Evolutionary conservation across 2,329 filamentous ascomycete genomes (phyloP).

Genomic region (Sphaerulina vaccinii): DNA sequence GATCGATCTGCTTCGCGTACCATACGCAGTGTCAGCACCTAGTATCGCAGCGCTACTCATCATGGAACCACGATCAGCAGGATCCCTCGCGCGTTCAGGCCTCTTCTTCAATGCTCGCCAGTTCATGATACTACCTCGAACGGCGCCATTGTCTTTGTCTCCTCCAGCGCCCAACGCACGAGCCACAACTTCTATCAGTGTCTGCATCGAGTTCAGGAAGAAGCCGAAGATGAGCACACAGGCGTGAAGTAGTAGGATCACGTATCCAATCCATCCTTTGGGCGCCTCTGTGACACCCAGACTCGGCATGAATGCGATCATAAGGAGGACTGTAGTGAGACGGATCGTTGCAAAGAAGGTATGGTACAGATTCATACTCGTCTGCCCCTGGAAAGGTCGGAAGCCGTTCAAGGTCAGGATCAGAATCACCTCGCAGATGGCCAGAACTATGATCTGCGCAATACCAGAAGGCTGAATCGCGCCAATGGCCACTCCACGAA

Average conservation of each 20-base stretch:
- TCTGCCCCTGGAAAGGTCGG: conserved; percentile 82
- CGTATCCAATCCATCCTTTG: conserved; percentile 94
- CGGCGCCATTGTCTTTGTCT: conserved; percentile 51
- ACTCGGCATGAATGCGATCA: conserved; percentile 73
- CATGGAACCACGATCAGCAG: conserved; percentile 71
- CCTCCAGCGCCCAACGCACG: conserved; percentile 79
- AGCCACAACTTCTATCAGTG: conserved; percentile 82
- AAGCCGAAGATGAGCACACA: conserved; percentile 86
- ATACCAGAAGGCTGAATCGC: conserved; percentile 91
- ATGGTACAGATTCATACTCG: conserved; percentile 97
- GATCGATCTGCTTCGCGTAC: conserved; percentile 56
- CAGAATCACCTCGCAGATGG: conserved; percentile 89
- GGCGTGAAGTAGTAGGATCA: conserved; percentile 81
- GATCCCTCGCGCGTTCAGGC: conserved; percentile 41
- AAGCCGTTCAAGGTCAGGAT: conserved; percentile 86
- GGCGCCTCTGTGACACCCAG: conserved; percentile 74
- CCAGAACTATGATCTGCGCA: conserved; percentile 85
- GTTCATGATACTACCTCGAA: conserved; percentile 78
- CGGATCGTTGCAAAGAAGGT: conserved; percentile 77
- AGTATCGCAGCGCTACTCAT: conserved; percentile 81
- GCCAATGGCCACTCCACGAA: conserved; percentile 86
- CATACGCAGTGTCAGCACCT: conserved; percentile 30
- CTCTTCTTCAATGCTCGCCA: conserved; percentile 44
- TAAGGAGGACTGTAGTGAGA: conserved; percentile 61
- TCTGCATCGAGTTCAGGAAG: conserved; percentile 87